These are phyloP conservation scores for Cytauxzoon felis DNA, from an alignment of 169 alveolate genomes.

Conservation along the genomic window DNA sequence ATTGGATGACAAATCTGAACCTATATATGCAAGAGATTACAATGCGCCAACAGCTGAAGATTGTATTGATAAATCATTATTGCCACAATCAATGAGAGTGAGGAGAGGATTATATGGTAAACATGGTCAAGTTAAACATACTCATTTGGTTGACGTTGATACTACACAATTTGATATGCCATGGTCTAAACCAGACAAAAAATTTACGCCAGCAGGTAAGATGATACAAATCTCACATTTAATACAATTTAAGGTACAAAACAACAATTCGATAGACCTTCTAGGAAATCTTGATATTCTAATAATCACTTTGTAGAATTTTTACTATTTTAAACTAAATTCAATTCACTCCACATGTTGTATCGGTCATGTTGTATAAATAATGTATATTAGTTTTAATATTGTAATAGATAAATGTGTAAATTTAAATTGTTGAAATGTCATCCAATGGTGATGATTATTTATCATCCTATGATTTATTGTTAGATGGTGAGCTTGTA, in stretches of 20 bases:
- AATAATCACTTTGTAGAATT: slow-evolving; percentile 2
- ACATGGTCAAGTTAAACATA: slow-evolving; percentile 90
- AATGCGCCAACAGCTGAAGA: slow-evolving; percentile 84
- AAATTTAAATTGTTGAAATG: not conserved
- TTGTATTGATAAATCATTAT: slow-evolving; percentile 67
- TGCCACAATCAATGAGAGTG: slow-evolving; percentile 78
- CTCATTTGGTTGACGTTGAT: slow-evolving; percentile 91
- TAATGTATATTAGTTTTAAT: not conserved
- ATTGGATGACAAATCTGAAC: slow-evolving; percentile 81
- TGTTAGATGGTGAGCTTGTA: slow-evolving; percentile 30
- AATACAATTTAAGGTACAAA: slow-evolving; percentile 20
- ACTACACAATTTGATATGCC: slow-evolving; percentile 84
- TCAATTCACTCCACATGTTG: not conserved
- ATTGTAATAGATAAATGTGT: not conserved
- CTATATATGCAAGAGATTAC: slow-evolving; percentile 75
- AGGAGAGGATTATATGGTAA: slow-evolving; percentile 87
- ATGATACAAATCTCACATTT: not conserved
- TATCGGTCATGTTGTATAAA: not conserved
- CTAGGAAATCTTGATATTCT: slow-evolving; percentile 14
- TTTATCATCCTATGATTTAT: not conserved
- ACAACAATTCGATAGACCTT: slow-evolving; percentile 46
- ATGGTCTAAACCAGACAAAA: slow-evolving; percentile 45
- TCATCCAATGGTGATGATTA: not conserved
- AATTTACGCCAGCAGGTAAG: slow-evolving; percentile 53
- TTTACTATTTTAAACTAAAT: not conserved